Evolutionary conservation across 352 stramenopile species (phyloP).

Genomic region (Poterioochromonas sp.): DNA sequence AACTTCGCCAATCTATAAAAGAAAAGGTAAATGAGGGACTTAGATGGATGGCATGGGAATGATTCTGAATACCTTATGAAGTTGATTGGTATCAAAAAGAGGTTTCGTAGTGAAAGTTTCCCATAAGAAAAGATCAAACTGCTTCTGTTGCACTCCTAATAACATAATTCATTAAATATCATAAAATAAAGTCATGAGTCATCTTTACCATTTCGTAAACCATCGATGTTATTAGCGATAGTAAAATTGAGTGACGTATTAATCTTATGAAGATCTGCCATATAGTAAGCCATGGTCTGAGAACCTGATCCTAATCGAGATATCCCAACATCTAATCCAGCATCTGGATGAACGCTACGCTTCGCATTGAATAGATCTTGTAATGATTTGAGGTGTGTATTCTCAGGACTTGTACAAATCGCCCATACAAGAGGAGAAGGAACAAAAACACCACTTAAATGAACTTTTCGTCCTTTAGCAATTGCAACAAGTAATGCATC

Average conservation of each 20-base stretch:
- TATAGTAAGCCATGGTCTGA: background rate
- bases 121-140: constrained; percentile 13
- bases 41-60: background rate
- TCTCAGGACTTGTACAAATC: background rate
- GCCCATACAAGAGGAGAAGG: constrained; percentile 21
- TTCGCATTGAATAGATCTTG: background rate
- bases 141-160: background rate
- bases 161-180: background rate
- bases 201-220: background rate
- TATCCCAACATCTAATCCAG: background rate
- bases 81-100: background rate
- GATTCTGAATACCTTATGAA: background rate
- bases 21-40: background rate
- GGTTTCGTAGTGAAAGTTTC: constrained; percentile 24
- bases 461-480: background rate
- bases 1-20: background rate
- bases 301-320: constrained; percentile 16
- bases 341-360: background rate
- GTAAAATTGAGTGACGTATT: background rate
- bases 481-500: constrained; percentile 17
- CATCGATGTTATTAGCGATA: background rate
- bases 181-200: background rate
- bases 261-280: background rate
- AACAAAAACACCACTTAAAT: background rate
- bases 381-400: background rate